Evolutionary conservation across 805 yeast genomes (phyloP).

Genomic region (Wickerhamiella parazyma): DNA sequence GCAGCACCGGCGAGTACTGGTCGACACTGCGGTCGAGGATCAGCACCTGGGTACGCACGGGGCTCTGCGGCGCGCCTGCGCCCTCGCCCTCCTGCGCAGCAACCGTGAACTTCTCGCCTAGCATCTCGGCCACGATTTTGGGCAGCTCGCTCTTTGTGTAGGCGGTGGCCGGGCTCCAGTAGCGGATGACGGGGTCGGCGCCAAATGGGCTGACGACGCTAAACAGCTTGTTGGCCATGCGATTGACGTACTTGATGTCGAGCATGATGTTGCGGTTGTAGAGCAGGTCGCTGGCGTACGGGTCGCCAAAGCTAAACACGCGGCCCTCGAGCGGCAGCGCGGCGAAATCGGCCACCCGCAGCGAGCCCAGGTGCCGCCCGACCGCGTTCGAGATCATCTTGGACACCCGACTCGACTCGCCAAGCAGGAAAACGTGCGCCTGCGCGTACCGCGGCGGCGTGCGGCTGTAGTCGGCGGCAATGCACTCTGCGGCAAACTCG

Average conservation of each 20-base stretch:
- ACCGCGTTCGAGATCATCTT: conserved; percentile 18
- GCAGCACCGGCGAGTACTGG: conserved; percentile 67
- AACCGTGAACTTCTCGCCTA: background rate
- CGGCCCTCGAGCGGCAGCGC: conserved; percentile 56
- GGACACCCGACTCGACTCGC: conserved; percentile 31
- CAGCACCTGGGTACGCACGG: conserved; percentile 37
- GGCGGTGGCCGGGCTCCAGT: conserved; percentile 32
- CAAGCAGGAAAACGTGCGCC: conserved; percentile 62
- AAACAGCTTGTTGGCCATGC: conserved; percentile 51
- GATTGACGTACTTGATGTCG: conserved; percentile 40
- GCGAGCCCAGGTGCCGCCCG: conserved; percentile 20
- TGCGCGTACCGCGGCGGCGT: conserved; percentile 58
- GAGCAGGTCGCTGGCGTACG: conserved; percentile 51
- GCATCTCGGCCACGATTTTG: conserved; percentile 4
- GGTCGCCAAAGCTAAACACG: conserved; percentile 54
- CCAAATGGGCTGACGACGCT: conserved; percentile 66
- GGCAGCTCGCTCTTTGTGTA: conserved; percentile 29
- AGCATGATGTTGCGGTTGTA: conserved; percentile 42
- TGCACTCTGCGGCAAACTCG: conserved; percentile 55
- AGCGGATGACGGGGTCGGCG: conserved; percentile 78
- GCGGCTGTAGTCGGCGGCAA: conserved; percentile 56
- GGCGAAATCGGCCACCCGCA: conserved; percentile 35
- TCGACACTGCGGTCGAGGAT: conserved; percentile 79
- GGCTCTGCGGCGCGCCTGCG: background rate
- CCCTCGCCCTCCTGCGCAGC: background rate